Evolutionary conservation across 2,329 filamentous ascomycete species (phyloP), one percentile per base, ranked within the genome.

Genomic region (Neopestalotiopsis clavispora): DNA sequence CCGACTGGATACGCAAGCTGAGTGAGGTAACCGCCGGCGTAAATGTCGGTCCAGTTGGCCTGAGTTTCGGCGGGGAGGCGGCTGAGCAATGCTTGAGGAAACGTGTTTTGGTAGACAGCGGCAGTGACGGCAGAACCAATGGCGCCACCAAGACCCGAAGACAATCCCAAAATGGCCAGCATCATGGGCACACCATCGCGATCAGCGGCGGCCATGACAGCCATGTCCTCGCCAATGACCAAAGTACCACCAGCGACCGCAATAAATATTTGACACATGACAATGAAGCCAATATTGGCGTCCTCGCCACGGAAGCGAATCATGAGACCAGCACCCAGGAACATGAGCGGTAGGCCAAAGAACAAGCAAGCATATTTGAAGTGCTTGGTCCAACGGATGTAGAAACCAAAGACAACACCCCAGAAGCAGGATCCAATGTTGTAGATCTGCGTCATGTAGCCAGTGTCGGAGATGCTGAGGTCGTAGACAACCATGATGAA

Each of bases 41-140:
- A 90, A 66, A 91, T 88, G 57, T 76, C 75, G 3, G 75, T 76
- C 6, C 80, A 79, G 64, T 86, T 75, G 38, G 71, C 73, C 71
- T 79, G 77, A 5, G 75, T 75, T n/a, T 78, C 77, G n/a, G 80
- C 71, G 30, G 87, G 87, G 1, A 90, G 80, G 71, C 87, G 85
- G 62, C 78, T 71, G 59, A 78, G 76, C 13, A 91, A 81, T 42
- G 84, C 85, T 23, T 76, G 75, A 7, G 86, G 85, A 72, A 92
- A 86, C 9, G 85, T 81, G 71, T 85, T 83, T 1, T 84, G 86
- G 88, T 89, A 92, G 73, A 92, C 86, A 12, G 88, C 87, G 1
- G 84, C 85, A 3, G 89, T 85, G 63, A 92, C 83, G 34, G 89
- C 85, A 2, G 81, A 80, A n/a, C 89, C 89, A 38, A 90, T 84